phyloP scores from a whole-genome alignment of 306 rosid genomes.

The Cucumis cinereus region DNA sequence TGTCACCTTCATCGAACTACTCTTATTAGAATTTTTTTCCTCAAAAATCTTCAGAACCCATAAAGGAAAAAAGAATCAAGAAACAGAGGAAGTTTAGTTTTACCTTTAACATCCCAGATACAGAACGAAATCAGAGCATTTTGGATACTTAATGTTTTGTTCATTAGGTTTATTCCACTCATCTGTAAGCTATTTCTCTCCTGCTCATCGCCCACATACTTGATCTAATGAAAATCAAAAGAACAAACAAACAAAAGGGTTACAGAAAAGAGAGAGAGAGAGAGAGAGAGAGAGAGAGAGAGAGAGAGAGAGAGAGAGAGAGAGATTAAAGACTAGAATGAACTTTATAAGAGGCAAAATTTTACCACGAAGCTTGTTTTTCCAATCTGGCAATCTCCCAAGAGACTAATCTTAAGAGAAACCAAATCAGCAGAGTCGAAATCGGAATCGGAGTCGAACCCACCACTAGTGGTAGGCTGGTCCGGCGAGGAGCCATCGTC shows the following conservation, averaged over 20 bases:
- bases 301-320: background rate
- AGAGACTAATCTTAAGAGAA: conserved; percentile 60
- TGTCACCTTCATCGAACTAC: conserved; percentile 39
- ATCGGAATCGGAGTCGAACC: conserved; percentile 50
- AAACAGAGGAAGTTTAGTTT: background rate
- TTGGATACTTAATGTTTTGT: conserved; percentile 54
- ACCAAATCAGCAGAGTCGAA: conserved; percentile 82
- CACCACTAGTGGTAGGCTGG: background rate
- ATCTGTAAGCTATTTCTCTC: conserved; percentile 53
- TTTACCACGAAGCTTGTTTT: conserved; percentile 79
- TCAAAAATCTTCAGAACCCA: background rate
- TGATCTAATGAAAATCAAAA: conserved; percentile 24
- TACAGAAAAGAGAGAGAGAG: background rate
- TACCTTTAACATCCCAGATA: conserved; percentile 94
- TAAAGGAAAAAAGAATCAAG: background rate
- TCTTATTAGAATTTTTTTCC: background rate
- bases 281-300: background rate
- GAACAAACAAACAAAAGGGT: background rate
- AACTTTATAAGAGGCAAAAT: background rate
- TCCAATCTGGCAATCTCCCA: conserved; percentile 94
- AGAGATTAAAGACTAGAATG: background rate
- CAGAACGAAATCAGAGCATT: conserved; percentile 70
- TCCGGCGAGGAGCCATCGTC: conserved; percentile 11
- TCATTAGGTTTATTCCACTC: conserved; percentile 83
- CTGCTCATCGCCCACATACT: conserved; percentile 82